Evolutionary conservation across 2,329 filamentous ascomycete species (phyloP).

Genomic region (Colletotrichum aenigma): DNA sequence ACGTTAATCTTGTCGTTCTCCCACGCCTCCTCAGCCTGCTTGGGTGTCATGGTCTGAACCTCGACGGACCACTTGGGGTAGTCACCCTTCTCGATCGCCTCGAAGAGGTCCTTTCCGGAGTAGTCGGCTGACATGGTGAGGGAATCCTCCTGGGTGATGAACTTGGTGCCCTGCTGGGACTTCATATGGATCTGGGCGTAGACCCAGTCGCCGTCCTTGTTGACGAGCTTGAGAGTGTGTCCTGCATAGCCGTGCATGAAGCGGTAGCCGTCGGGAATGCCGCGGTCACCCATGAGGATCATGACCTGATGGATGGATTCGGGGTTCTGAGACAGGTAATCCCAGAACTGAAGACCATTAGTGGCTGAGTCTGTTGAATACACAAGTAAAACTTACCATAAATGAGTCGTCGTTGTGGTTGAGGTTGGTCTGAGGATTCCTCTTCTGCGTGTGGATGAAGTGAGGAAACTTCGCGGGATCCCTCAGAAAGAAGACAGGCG

Average conservation of each 20-base stretch:
- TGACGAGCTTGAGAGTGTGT: constrained; percentile 53
- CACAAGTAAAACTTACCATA: constrained; percentile 22
- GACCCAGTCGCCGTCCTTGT: constrained; percentile 47
- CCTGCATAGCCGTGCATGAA: constrained; percentile 50
- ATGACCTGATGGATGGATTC: constrained; percentile 56
- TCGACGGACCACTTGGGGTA: constrained; percentile 56
- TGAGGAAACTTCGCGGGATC: constrained; percentile 53
- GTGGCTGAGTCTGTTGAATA: neutral
- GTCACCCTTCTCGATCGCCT: constrained; percentile 47
- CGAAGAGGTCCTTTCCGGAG: constrained; percentile 37
- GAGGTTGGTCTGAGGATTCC: constrained; percentile 34
- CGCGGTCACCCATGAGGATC: constrained; percentile 54
- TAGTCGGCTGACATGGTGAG: constrained; percentile 52
- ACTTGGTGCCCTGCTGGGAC: constrained; percentile 49
- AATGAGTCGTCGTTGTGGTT: constrained; percentile 41
- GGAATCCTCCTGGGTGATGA: constrained; percentile 43
- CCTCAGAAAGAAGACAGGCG: constrained; percentile 53
- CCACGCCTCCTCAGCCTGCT: constrained; percentile 45
- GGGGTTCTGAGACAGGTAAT: constrained; percentile 40
- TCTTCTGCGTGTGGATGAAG: constrained; percentile 49
- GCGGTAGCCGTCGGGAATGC: constrained; percentile 49
- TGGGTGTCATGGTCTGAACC: constrained; percentile 58
- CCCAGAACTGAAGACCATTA: constrained; percentile 28
- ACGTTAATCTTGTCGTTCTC: constrained; percentile 46
- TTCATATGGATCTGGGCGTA: constrained; percentile 57